Evolutionary conservation across 345 rosid species (phyloP).

Genomic region (Boechera divaricarpa): DNA sequence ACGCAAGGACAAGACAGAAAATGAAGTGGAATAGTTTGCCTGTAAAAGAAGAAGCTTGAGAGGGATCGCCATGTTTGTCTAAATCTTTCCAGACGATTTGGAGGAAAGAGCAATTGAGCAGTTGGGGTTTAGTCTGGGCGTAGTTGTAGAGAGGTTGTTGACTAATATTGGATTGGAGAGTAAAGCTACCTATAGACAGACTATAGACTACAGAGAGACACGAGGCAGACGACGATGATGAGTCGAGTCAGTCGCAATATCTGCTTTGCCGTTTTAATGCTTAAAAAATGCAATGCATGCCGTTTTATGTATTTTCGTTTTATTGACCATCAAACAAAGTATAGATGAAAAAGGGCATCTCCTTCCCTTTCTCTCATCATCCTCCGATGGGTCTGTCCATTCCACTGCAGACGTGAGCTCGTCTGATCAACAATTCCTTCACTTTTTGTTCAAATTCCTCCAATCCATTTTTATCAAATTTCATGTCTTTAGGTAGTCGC

Average conservation of each 20-base stretch:
- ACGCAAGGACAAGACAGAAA: not conserved
- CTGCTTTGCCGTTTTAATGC: slow-evolving; percentile 27
- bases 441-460: not conserved
- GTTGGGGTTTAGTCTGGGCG: slow-evolving; percentile 1
- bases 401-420: slow-evolving; percentile 12
- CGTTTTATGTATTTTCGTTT: not conserved
- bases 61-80: slow-evolving; percentile 36
- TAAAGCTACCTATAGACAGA: too few relatives aligned
- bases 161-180: too few relatives aligned
- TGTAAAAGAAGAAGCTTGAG: slow-evolving; percentile 42
- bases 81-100: not conserved
- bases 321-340: slow-evolving; percentile 13
- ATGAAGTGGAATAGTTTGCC: slow-evolving; percentile 32
- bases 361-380: not conserved
- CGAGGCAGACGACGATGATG: not conserved
- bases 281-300: slow-evolving; percentile 1
- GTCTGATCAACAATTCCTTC: slow-evolving; percentile 1
- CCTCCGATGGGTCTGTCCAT: not conserved
- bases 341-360: not conserved
- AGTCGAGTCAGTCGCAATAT: not conserved
- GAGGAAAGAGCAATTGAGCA: slow-evolving; percentile 17
- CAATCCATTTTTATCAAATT: not conserved
- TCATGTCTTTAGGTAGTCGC: not conserved
- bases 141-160: too few relatives aligned
- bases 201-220: too few relatives aligned